phyloP scores from a whole-genome alignment of 768 basidiomycete genomes.

The Leucosporidium creatinivorum region DNA sequence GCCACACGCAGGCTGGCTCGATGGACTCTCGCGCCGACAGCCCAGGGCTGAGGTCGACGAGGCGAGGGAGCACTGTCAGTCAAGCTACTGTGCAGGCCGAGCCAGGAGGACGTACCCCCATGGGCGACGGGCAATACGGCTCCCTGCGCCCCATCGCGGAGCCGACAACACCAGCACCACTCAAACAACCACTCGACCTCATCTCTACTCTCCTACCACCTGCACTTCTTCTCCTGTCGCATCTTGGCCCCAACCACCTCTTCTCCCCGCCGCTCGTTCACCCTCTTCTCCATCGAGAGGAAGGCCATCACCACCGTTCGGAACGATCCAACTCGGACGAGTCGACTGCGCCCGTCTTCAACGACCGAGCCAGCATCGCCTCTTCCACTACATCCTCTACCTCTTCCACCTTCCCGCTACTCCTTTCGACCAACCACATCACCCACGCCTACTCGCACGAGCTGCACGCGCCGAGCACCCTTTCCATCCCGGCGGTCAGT shows the following conservation, averaged over 20 bases:
- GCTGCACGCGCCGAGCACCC: slow-evolving; percentile 34
- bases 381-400: slow-evolving; percentile 3
- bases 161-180: neutral
- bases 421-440: slow-evolving; percentile 10
- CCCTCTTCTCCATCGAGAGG: slow-evolving; percentile 10
- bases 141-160: slow-evolving; percentile 15
- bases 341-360: slow-evolving; percentile 10
- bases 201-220: slow-evolving; percentile 29
- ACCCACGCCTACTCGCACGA: slow-evolving; percentile 30
- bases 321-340: slow-evolving; percentile 1
- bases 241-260: slow-evolving; percentile 29
- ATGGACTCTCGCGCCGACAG: neutral
- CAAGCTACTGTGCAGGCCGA: slow-evolving; percentile 16
- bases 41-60: neutral
- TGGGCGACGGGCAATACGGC: neutral
- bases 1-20: neutral
- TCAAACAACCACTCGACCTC: slow-evolving; percentile 27
- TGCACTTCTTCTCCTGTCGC: slow-evolving; percentile 27
- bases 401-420: slow-evolving; percentile 7
- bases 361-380: slow-evolving; percentile 19
- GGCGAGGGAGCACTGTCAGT: slow-evolving; percentile 21
- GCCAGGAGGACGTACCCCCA: neutral
- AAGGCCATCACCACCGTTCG: slow-evolving; percentile 8
- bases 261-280: slow-evolving; percentile 30
- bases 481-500: slow-evolving; percentile 34